Percentiles rank a stretch among this genome's conserved stretches.
Evolutionary conservation across 75 land plant species (phyloP).

Genomic region (Pseudotsuga menziesii): DNA sequence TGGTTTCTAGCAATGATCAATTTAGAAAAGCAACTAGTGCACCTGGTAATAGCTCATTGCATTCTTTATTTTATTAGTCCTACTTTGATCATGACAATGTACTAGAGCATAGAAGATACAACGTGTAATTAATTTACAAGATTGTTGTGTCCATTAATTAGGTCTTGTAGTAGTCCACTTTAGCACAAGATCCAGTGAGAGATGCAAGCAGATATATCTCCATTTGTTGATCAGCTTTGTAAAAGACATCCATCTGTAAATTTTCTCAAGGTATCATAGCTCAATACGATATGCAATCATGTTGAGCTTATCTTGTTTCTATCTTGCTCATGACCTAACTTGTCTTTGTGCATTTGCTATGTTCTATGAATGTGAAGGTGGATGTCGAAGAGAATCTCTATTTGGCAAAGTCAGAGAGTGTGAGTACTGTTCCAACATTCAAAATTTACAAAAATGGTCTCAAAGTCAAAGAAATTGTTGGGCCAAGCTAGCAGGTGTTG

Average conservation of each 20-base stretch:
- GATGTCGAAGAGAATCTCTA: slow-evolving; percentile 38
- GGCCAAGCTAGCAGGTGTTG: slow-evolving; percentile 36
- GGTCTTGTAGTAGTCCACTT: slow-evolving; percentile 81
- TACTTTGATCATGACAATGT: too few relatives aligned
- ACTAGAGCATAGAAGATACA: neutral
- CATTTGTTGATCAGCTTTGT: slow-evolving; percentile 50
- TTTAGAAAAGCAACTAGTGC: slow-evolving; percentile 27
- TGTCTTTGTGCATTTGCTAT: too few relatives aligned
- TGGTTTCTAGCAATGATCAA: slow-evolving; percentile 35
- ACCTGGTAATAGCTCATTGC: slow-evolving; percentile 18
- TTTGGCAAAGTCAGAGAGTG: slow-evolving; percentile 25
- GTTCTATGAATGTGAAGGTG: neutral
- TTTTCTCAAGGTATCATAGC: slow-evolving; percentile 52
- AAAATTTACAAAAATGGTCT: slow-evolving; percentile 77
- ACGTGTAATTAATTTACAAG: neutral
- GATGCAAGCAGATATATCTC: slow-evolving; percentile 12
- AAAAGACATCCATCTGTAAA: slow-evolving; percentile 47
- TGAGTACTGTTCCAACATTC: slow-evolving; percentile 46
- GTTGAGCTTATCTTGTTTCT: too few relatives aligned
- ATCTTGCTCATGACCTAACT: too few relatives aligned
- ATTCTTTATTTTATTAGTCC: neutral
- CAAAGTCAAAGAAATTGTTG: slow-evolving; percentile 58
- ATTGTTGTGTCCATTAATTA: slow-evolving; percentile 13
- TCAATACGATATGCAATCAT: too few relatives aligned
- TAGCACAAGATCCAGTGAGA: slow-evolving; percentile 20